Conservation (phyloP, 495 filamentous ascomycete species). For the Talaromyces borbonicus region DNA sequence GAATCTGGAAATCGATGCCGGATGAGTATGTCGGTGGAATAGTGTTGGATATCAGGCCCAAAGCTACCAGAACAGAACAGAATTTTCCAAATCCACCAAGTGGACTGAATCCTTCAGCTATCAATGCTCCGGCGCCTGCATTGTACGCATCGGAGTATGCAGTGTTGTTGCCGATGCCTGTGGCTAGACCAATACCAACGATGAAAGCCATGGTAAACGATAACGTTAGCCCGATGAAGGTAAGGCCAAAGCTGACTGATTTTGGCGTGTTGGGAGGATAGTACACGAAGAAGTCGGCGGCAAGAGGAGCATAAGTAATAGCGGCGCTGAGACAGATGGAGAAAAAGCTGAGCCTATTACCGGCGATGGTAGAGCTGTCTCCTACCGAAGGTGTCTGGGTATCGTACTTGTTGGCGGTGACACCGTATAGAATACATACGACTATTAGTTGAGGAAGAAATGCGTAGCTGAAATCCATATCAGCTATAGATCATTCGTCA, state of each 20-base stretch:
- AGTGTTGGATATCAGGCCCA: slow-evolving; percentile 64
- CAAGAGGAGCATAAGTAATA: slow-evolving; percentile 51
- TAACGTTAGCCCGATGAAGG: slow-evolving; percentile 32
- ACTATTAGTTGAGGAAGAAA: slow-evolving; percentile 60
- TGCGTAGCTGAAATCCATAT: slow-evolving; percentile 39
- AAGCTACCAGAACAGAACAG: slow-evolving; percentile 58
- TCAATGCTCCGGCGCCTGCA: slow-evolving; percentile 40
- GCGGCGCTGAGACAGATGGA: slow-evolving; percentile 54
- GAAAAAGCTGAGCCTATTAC: slow-evolving; percentile 59
- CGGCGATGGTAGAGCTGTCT: slow-evolving; percentile 41
- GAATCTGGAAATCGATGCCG: slow-evolving; percentile 59
- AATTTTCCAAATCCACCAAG: slow-evolving; percentile 63
- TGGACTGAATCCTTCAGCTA: slow-evolving; percentile 54
- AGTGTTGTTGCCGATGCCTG: slow-evolving; percentile 43
- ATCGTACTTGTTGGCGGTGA: slow-evolving; percentile 56
- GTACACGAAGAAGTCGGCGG: slow-evolving; percentile 58
- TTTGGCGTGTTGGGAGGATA: slow-evolving; percentile 44
- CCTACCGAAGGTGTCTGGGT: slow-evolving; percentile 39
- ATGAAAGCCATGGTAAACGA: slow-evolving; percentile 55
- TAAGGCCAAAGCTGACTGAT: slow-evolving; percentile 12
- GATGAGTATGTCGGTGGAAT: slow-evolving; percentile 60
- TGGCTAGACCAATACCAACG: slow-evolving; percentile 58
- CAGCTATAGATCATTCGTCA: too few species aligned
- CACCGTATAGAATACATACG: slow-evolving; percentile 56
- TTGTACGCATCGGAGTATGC: slow-evolving; percentile 48